A percentile compares a stretch with the other conserved stretches of the same genome.
These are phyloP conservation scores for Fraxinus platypoda DNA, from an alignment of 305 asterid species.

Conservation along the genomic window DNA sequence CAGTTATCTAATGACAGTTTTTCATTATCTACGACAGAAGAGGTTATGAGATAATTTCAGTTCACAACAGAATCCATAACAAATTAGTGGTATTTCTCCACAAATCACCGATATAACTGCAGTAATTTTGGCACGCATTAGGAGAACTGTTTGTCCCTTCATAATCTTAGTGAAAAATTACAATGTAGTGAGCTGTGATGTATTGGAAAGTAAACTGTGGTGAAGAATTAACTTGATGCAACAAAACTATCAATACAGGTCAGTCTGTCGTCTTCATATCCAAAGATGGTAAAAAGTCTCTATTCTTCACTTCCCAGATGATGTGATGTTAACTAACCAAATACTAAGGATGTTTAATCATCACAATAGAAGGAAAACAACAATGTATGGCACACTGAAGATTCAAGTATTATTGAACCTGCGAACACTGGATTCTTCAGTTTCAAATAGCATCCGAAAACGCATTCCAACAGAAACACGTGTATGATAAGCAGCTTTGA, in stretches of 20 bases:
- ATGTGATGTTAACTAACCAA: neutral
- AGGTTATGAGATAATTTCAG: neutral
- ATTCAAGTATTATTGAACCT: slow-evolving; percentile 42
- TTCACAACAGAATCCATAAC: neutral
- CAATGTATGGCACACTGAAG: neutral
- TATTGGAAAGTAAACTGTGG: neutral
- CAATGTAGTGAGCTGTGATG: neutral
- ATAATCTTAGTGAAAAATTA: slow-evolving; percentile 1
- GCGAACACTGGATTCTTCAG: slow-evolving; percentile 98
- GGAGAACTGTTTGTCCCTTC: neutral
- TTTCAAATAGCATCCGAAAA: slow-evolving; percentile 92
- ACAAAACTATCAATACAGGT: neutral
- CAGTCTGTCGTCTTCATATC: slow-evolving; percentile 1
- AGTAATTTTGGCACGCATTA: neutral
- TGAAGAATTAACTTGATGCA: slow-evolving; percentile 3
- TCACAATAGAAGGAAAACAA: neutral
- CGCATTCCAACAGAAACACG: slow-evolving; percentile 98
- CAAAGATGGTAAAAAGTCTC: neutral
- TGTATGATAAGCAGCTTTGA: slow-evolving; percentile 86
- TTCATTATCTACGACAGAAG: neutral
- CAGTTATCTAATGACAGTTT: neutral
- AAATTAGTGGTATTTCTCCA: neutral
- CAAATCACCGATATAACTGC: neutral
- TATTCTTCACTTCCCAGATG: neutral
- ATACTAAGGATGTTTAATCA: neutral